Conservation (phyloP, 805 yeast genomes). For the Jamesozyma rosinii region DNA sequence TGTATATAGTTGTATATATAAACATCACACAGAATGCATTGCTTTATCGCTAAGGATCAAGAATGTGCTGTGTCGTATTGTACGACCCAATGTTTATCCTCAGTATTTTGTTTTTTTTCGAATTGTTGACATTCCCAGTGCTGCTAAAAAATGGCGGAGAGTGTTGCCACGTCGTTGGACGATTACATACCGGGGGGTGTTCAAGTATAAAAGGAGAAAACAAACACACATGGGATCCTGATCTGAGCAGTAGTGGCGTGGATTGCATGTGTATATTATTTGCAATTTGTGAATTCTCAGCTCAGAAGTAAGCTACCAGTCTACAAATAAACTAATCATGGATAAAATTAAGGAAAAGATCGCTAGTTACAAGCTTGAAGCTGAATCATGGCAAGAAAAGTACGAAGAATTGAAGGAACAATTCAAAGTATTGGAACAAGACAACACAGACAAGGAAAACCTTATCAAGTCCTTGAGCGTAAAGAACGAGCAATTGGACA, state of each 20-base stretch:
- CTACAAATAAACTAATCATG: constrained; percentile 29
- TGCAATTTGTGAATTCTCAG: no score
- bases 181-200: not conserved
- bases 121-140: no score
- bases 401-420: constrained; percentile 76
- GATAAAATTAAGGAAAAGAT: constrained; percentile 65
- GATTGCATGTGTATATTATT: not conserved
- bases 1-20: no score
- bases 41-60: not conserved
- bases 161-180: not conserved
- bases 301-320: no score
- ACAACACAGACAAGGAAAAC: constrained; percentile 84
- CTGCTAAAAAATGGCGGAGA: no score
- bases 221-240: not conserved
- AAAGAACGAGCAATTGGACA: constrained; percentile 83
- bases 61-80: not conserved
- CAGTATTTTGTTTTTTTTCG: not conserved
- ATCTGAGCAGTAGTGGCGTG: not conserved
- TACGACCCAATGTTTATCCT: not conserved
- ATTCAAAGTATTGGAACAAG: constrained; percentile 88
- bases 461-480: constrained; percentile 87
- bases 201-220: not conserved
- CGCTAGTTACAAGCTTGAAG: constrained; percentile 82
- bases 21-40: no score
- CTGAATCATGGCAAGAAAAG: constrained; percentile 96